Base-by-base conservation (phyloP, 768 basidiomycete genomes). In the Lactarius tabidus region DNA sequence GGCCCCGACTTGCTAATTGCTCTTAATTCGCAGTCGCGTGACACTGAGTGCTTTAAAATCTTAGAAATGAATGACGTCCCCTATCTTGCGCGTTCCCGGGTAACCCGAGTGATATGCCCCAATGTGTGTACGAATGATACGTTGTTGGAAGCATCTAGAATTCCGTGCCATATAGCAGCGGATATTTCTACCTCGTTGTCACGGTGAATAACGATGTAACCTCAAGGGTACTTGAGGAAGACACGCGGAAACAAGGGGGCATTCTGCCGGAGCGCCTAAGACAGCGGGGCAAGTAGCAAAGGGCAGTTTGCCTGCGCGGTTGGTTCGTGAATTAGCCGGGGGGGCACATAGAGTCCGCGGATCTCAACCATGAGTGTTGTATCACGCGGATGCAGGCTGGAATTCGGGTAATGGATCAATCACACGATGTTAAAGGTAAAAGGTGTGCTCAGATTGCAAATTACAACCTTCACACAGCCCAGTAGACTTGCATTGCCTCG, bases 391-490 rank as follows among this genome's bases (percentile, higher is more conserved):
- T 51, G 48, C 26, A 26, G 48, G 23, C 48, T 51, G 26, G 48
- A 51, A 26, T 14, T 51, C 33, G 33, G 33, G 33, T 6, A 26
- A 48, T 48, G 45, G 45, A 48, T 23, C 23, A 26, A 51, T 51
- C 48, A 53, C 26, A 8, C n/a, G 29, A 14, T 12, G 28, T 18
- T 23, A 45, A 39, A 17, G 33, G 39, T 55, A 20, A 23, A 53
- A 48, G 14, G 17, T 55, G 67, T 62, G 67, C 67, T 68, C 67
- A 57, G 67, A 67, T 68, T 68, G 67, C 67, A 68, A 68, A 68
- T 68, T 68, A 68, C 61, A 67, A 67, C 67, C 62, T 39, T 68
- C 67, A 68, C 60, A 53, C 67, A 68, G 61, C 65, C 65, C 43
- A 28, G 12, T 28, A 28, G 35, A 28, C 23, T n/a, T 17, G 57